phyloP scores from a whole-genome alignment of 495 filamentous ascomycete genomes.

The Daldinia loculata region DNA sequence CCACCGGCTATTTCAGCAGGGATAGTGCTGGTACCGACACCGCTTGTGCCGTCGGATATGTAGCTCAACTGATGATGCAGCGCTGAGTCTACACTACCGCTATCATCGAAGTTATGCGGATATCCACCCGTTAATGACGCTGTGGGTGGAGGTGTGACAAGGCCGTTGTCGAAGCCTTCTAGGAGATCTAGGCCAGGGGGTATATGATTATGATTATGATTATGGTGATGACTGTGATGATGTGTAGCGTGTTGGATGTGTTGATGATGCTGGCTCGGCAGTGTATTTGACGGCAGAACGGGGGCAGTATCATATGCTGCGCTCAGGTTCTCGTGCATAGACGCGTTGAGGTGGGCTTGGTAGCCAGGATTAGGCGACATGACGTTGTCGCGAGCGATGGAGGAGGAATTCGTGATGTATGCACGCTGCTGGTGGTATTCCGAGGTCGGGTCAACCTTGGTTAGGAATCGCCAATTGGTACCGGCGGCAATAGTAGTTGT shows the following conservation, averaged over 20 bases:
- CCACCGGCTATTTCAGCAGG: background rate
- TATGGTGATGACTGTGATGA: slow-evolving; percentile 3
- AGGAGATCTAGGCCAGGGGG: slow-evolving; percentile 43
- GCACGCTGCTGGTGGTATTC: slow-evolving; percentile 56
- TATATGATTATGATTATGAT: slow-evolving; percentile 10
- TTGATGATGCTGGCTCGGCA: slow-evolving; percentile 30
- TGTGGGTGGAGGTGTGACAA: slow-evolving; percentile 51
- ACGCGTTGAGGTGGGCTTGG: slow-evolving; percentile 53
- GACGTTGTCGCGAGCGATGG: slow-evolving; percentile 46
- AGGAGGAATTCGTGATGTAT: slow-evolving; percentile 42
- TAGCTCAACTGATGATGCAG: slow-evolving; percentile 44
- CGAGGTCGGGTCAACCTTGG: slow-evolving; percentile 55
- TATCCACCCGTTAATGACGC: slow-evolving; percentile 47
- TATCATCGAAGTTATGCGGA: slow-evolving; percentile 37
- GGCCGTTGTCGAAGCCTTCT: slow-evolving; percentile 48
- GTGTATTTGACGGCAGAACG: slow-evolving; percentile 1
- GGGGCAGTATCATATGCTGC: slow-evolving; percentile 47
- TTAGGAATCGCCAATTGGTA: slow-evolving; percentile 59
- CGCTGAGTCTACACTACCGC: slow-evolving; percentile 14
- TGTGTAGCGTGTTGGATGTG: slow-evolving; percentile 12
- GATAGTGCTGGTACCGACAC: background rate
- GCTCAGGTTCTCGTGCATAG: slow-evolving; percentile 57
- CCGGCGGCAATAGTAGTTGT: slow-evolving; percentile 42
- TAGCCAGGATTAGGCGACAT: slow-evolving; percentile 57
- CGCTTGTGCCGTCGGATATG: slow-evolving; percentile 38